These are phyloP conservation scores for Prunus yedoensis DNA, from an alignment of 331 rosid species.

Conservation along the genomic window DNA sequence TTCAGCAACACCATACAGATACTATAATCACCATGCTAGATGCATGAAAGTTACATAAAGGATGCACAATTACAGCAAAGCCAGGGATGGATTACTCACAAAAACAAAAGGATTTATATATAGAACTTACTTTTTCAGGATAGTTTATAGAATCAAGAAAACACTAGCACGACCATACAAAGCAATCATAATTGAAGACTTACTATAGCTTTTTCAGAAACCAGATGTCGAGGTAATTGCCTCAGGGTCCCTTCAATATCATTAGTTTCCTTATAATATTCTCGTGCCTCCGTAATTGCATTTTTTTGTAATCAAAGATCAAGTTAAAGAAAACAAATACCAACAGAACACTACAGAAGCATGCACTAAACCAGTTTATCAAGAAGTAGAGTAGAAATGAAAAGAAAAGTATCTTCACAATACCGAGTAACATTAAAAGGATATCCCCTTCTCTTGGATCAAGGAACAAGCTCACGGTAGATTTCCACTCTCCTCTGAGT, in stretches of 20 bases:
- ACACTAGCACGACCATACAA: constrained; percentile 5
- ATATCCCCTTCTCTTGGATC: constrained; percentile 99
- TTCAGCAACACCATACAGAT: constrained; percentile 6
- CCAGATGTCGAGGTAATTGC: constrained; percentile 82
- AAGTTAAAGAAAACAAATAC: constrained; percentile 46
- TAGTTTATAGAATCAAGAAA: constrained; percentile 22
- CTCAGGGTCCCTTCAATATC: constrained; percentile 84
- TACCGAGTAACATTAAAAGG: constrained; percentile 41
- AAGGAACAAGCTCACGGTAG: constrained; percentile 78
- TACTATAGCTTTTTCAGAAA: constrained; percentile 93
- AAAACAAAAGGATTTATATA: neutral
- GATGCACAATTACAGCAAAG: neutral
- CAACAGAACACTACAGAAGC: constrained; percentile 10
- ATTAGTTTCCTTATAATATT: constrained; percentile 68
- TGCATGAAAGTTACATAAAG: neutral
- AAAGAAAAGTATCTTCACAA: neutral
- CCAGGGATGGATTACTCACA: constrained; percentile 10
- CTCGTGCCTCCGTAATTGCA: constrained; percentile 64
- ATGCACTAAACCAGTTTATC: constrained; percentile 23
- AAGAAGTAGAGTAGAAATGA: constrained; percentile 1
- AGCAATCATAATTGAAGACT: constrained; percentile 40
- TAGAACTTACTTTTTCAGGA: neutral
- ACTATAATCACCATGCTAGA: neutral
- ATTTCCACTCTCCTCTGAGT: constrained; percentile 88
- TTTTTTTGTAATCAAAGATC: constrained; percentile 57